Evolutionary conservation across 495 filamentous ascomycete genomes (phyloP), one percentile per base, ranked within the genome.

Genomic region (Diplogelasinospora grovesii): DNA sequence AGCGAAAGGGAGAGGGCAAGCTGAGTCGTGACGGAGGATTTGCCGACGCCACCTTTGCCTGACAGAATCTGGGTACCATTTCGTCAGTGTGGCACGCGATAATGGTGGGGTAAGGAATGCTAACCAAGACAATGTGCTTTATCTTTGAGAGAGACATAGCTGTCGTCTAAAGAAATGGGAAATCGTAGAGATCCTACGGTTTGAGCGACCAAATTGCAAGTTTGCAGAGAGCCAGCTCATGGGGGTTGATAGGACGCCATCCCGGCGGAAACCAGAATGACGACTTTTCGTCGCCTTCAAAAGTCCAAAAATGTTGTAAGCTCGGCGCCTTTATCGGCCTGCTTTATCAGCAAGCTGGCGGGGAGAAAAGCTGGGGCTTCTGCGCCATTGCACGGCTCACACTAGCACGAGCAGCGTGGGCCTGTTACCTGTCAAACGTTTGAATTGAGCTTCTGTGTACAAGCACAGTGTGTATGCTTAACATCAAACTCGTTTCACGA

Each of bases 21-120:
- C 60, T 97, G 93, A 3, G 89, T 89, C 9, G 92, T 97, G 5
- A 95, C 78, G 33, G 89, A 95, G 40, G 92, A 98, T 73, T 98
- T 98, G 15, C 92, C 92, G 10, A 98, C 92, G 27, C 92, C 92
- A 43, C 92, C 92, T 73, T 98, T 98, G 44, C 92, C 92, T 5
- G 93, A 97, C 43, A 98, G 86, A 48, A 98, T 73, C 79, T 83
- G 29, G 22, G 36, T 24, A 10, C n/a, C n/a, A 36, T 43, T 14
- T 41, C 14, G 8, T 28, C 13, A 30, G 23, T 23, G 33, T 30
- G 10, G 26, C 29, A 32, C 18, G 29, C 11, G 18, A 36, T 20
- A 20, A 20, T 8, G 11, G 40, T 2, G 18, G 13, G 10, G 10
- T 16, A 5, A 39, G 35, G 41, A 36, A 38, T 36, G 52, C 66